Percentiles rank a stretch among this genome's conserved stretches.
Evolutionary conservation across 2,329 filamentous ascomycete species (phyloP).

Genomic region (Acrocalymma vagum): DNA sequence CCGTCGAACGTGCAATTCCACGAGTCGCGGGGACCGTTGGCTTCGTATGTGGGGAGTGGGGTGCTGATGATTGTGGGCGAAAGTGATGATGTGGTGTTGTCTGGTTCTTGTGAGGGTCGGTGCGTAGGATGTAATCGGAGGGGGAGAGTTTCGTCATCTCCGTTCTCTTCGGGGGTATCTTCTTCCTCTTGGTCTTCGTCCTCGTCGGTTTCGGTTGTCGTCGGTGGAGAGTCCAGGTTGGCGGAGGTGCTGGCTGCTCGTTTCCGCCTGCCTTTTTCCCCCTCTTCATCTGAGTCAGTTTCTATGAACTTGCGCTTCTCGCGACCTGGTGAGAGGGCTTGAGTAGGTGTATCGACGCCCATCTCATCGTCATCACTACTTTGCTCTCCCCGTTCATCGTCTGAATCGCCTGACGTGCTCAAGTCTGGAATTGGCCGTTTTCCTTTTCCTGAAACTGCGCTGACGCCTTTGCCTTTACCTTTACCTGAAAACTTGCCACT

Average conservation of each 20-base stretch:
- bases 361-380: conserved; percentile 30
- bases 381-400: conserved; percentile 21
- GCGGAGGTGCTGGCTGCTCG: conserved; percentile 32
- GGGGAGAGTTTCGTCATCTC: conserved; percentile 28
- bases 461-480: conserved; percentile 35
- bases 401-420: conserved; percentile 20
- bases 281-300: conserved; percentile 17
- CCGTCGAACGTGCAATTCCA: conserved; percentile 73
- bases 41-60: conserved; percentile 40
- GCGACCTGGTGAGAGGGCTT: conserved; percentile 30
- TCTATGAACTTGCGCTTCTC: conserved; percentile 39
- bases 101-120: conserved; percentile 16
- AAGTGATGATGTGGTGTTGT: conserved; percentile 18
- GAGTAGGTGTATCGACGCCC: conserved; percentile 38
- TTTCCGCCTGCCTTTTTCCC: conserved; percentile 32
- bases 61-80: conserved; percentile 36
- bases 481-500: conserved; percentile 47
- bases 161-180: conserved; percentile 9
- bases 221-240: conserved; percentile 30
- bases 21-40: conserved; percentile 66
- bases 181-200: conserved; percentile 16
- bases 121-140: too few relatives aligned
- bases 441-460: conserved; percentile 31
- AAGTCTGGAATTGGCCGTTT: conserved; percentile 26
- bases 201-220: conserved; percentile 18